Conservation (phyloP, 106 monocot species). For the Cymbidium sinense region DNA sequence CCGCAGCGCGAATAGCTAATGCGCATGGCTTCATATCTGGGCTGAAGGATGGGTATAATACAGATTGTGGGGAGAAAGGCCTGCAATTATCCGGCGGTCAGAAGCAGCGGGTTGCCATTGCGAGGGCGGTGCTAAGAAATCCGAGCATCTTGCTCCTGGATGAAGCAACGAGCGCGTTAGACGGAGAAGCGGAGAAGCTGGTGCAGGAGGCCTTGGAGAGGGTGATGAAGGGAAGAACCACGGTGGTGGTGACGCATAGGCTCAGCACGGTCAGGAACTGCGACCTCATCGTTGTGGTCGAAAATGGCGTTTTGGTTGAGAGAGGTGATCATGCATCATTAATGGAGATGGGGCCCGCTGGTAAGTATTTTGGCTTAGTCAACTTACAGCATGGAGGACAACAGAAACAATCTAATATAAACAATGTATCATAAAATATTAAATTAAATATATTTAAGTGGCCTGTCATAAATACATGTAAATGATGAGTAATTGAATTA, state of each 20-base stretch:
- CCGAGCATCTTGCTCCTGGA: conserved; percentile 18
- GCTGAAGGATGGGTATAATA: conserved; percentile 23
- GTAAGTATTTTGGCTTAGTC: conserved; percentile 12
- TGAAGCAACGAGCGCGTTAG: conserved; percentile 25
- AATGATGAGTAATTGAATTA: no score
- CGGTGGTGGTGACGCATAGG: conserved; percentile 24
- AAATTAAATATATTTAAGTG: background rate
- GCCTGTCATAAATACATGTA: no score
- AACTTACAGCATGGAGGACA: conserved; percentile 3
- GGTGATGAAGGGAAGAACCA: conserved; percentile 20
- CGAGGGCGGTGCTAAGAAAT: conserved; percentile 23
- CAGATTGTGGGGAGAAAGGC: conserved; percentile 21
- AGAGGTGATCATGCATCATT: conserved; percentile 16
- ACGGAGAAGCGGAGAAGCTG: conserved; percentile 15
- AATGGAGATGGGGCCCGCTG: conserved; percentile 2
- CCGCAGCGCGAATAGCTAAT: conserved; percentile 21
- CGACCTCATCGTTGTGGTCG: conserved; percentile 15
- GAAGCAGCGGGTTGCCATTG: conserved; percentile 28
- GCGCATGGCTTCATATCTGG: conserved; percentile 24
- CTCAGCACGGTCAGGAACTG: conserved; percentile 20
- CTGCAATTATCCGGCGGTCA: conserved; percentile 25
- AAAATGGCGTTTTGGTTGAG: conserved; percentile 20
- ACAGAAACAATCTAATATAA: no score
- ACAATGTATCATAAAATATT: no score
- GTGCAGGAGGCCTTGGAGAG: conserved; percentile 24